Base-by-base conservation (phyloP, 371 early-diverging fungal species). In the Syncephalastrum sp. region DNA sequence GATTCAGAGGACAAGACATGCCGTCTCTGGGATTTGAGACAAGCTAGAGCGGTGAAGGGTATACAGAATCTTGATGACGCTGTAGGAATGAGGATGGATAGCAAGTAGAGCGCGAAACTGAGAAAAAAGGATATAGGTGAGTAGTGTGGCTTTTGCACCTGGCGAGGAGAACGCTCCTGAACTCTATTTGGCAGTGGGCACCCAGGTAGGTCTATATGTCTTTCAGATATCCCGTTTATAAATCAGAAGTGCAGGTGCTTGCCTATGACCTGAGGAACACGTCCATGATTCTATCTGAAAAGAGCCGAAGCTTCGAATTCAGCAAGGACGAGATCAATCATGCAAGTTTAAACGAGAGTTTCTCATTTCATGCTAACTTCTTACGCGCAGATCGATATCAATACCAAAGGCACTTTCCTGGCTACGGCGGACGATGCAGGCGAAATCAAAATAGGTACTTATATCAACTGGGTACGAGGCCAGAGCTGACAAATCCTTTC, bases 361-460 rank as follows among this genome's bases (percentile, higher is more conserved):
- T 23, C 5, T n/a, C 25, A 27, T 43, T 13, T 14, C 13, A n/a
- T 42, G 14, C 13, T 16, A 14, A 48, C 43, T 19, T 3, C 42
- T 47, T 17, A 21, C 2, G 13, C 16, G 10, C 16, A n/a, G 79
- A 75, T 79, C 48, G 76, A 73, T 63, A 43, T 79, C 7, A 68
- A 71, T 54, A 68, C 68, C 19, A 72, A 69, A 33, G 61, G 74
- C 24, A 72, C 50, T 15, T 76, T 64, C 46, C 45, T 79, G 23
- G 76, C 63, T 7, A 72, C 76, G 3, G 76, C 63, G 1, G 79
- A 79, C 56, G 79, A 79, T 56, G 54, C 64, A 25, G 79, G 79
- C 4, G 58, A 61, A 43, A 69, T 79, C 3, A 65, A 71, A 56
- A 59, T 79, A 7, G 60, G 78, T 74, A 62, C 54, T 33, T 14